Evolutionary conservation across 441 rosid species (phyloP).

Genomic region (Populus trichocarpa): DNA sequence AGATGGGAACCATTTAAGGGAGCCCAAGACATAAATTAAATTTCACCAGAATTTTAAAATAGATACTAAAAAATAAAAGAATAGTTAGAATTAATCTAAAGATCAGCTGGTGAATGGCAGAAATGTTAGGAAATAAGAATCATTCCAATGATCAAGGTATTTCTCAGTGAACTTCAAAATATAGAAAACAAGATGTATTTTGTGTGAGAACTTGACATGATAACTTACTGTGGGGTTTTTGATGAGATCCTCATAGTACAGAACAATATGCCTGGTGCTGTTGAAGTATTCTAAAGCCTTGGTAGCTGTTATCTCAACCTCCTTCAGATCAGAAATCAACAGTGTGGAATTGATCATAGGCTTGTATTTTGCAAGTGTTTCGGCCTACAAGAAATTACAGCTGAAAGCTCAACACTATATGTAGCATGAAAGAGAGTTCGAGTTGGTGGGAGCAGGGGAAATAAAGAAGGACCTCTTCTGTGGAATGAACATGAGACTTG

Average conservation of each 20-base stretch:
- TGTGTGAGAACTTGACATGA: not conserved
- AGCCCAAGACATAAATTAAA: not conserved
- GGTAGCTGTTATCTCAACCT: slow-evolving; percentile 45
- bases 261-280: slow-evolving; percentile 63
- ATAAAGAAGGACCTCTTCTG: slow-evolving; percentile 55
- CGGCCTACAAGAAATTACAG: slow-evolving; percentile 51
- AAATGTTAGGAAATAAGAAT: not conserved
- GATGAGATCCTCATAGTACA: slow-evolving; percentile 82
- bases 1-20: not conserved
- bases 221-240: slow-evolving; percentile 55
- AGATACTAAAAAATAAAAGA: not conserved
- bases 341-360: slow-evolving; percentile 65
- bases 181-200: not conserved
- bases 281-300: slow-evolving; percentile 66
- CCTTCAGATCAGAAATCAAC: slow-evolving; percentile 56
- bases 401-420: slow-evolving; percentile 17
- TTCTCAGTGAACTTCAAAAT: not conserved
- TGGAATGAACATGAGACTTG: slow-evolving; percentile 93
- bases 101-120: too few relatives aligned
- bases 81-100: not conserved
- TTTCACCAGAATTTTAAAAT: not conserved
- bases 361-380: slow-evolving; percentile 64
- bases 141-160: not conserved
- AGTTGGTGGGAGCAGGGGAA: not conserved
- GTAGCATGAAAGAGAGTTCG: not conserved